phyloP scores from a whole-genome alignment of 2,329 filamentous ascomycete species.

The Lachnellula willkommii region DNA sequence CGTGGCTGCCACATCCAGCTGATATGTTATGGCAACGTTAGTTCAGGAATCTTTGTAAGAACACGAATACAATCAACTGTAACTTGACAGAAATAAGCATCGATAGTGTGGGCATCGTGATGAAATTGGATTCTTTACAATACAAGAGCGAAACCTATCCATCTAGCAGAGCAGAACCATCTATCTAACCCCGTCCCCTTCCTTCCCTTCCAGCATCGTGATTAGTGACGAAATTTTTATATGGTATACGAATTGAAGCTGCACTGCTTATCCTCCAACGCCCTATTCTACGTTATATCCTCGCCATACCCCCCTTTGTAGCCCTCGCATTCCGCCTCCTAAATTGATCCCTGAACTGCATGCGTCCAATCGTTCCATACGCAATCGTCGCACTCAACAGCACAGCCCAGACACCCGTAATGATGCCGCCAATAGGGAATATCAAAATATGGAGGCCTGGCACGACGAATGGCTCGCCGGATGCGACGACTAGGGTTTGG shows the following conservation, averaged over 20 bases:
- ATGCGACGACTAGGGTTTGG: constrained; percentile 32
- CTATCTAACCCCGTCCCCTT: neutral
- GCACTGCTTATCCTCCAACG: neutral
- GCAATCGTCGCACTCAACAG: constrained; percentile 54
- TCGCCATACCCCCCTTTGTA: constrained; percentile 31
- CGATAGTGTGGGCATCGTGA: neutral
- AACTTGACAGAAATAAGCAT: neutral
- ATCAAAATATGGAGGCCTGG: constrained; percentile 64
- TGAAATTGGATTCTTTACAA: neutral
- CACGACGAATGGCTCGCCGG: constrained; percentile 53
- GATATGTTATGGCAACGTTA: too few species aligned
- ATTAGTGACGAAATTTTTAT: constrained; percentile 2
- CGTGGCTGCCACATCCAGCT: too few species aligned
- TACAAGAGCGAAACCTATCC: neutral
- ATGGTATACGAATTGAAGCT: constrained; percentile 5
- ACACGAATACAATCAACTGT: too few species aligned
- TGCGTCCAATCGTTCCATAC: constrained; percentile 61
- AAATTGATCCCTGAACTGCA: constrained; percentile 61
- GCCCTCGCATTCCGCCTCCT: constrained; percentile 44
- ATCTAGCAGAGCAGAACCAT: neutral
- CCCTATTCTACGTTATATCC: constrained; percentile 18
- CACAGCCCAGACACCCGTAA: constrained; percentile 58
- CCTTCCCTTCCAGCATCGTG: neutral
- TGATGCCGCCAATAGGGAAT: constrained; percentile 63
- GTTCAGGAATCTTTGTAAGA: too few species aligned